These are phyloP conservation scores for Linderniella brevidens DNA, from an alignment of 257 asterid genomes.

Conservation along the genomic window DNA sequence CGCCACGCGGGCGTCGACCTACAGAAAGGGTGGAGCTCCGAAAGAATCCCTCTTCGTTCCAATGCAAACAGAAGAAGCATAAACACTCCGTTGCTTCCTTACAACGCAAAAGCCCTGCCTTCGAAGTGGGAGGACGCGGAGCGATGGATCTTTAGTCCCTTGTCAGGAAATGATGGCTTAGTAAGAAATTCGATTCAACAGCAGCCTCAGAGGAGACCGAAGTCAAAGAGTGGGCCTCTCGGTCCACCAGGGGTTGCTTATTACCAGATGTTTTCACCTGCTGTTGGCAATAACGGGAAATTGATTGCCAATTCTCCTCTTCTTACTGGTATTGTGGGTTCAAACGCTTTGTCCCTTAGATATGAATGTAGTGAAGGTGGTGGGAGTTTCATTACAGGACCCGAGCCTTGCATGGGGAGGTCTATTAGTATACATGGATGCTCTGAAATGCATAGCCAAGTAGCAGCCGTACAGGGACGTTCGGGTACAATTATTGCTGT, in stretches of 20 bases:
- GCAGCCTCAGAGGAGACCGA: conserved; percentile 65
- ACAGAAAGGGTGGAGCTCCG: conserved; percentile 96
- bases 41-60: conserved; percentile 55
- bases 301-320: conserved; percentile 45
- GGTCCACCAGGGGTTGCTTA: conserved; percentile 79
- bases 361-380: conserved; percentile 26
- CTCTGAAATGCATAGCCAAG: conserved; percentile 48
- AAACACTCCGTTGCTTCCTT: conserved; percentile 41
- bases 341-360: conserved; percentile 39
- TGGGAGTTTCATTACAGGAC: conserved; percentile 25
- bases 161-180: conserved; percentile 51
- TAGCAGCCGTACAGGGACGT: conserved; percentile 27
- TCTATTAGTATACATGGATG: conserved; percentile 86
- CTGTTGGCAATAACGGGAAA: conserved; percentile 27
- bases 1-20: conserved; percentile 42
- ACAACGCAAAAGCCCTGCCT: conserved; percentile 63
- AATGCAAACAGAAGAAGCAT: conserved; percentile 29
- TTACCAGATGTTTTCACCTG: conserved; percentile 71
- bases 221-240: conserved; percentile 93
- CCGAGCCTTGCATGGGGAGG: conserved; percentile 73
- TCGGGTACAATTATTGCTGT: conserved; percentile 28
- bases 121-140: conserved; percentile 99
- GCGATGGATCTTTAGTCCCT: conserved; percentile 92
- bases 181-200: conserved; percentile 38
- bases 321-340: conserved; percentile 43